Evolutionary conservation across 164 flowering plant genomes (phyloP), one percentile per base, ranked within the genome.

Genomic region (Aristolochia contorta): DNA sequence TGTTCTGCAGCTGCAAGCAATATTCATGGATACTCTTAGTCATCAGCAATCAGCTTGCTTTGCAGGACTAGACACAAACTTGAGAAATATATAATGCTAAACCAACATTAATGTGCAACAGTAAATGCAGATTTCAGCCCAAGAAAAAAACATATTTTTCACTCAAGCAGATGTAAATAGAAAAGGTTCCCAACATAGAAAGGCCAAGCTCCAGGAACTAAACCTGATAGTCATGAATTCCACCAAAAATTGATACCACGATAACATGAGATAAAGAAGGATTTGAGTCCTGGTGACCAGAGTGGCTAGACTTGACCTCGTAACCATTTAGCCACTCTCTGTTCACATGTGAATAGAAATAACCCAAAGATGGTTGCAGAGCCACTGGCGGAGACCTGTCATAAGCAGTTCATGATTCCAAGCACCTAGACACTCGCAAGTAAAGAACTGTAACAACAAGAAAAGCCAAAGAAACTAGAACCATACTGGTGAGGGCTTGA

Each of bases 401-500:
- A 13, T 13, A 19, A 57, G 72, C 41, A 62, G 23, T 52, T 18
- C 21, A 57, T 60, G 16, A 58, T 52, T 63, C 68, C 37, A 72
- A 69, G 61, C 62, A 43, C 45, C 41, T 64, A 19, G 24, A 13
- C 4, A 33, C 13, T 57, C 15, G 6, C 21, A 37, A 9, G 19
- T n/a, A 47, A 23, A n/a, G 50, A 12, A 61, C 52, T 14, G 27
- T 22, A 53, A 58, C 20, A 51, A 58, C 50, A 18, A 41, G n/a
- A 23, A 51, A 59, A 59, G 21, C 59, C 64, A 13, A 55, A 45
- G 18, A 30, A 51, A 54, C 54, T 41, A 58, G 47, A 51, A 58
- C 57, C 86, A 80, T 72, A 94, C 99, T 86, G 97, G 67, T 94
- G 99, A 13, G 99, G 96, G 49, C 83, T 80, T 67, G 99, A 88